phyloP scores from a whole-genome alignment of 164 flowering plant genomes.

The Aristolochia fimbriata region DNA sequence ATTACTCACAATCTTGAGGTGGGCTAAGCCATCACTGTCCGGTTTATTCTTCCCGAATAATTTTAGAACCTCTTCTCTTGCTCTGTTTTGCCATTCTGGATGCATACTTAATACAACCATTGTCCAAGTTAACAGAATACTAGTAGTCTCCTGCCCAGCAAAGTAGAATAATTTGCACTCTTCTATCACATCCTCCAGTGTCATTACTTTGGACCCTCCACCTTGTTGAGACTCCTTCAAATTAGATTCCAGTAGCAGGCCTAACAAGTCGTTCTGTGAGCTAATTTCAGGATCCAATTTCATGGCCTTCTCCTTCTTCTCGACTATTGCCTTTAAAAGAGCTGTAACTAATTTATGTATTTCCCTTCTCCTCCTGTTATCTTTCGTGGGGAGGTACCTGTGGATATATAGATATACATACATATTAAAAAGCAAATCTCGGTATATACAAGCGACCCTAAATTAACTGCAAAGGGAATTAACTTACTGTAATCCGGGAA shows the following conservation, averaged over 20 bases:
- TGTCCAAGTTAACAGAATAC: background rate
- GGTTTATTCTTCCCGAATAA: background rate
- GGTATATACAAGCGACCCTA: too few species aligned
- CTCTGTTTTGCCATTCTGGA: background rate
- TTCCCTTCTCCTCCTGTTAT: conserved; percentile 17
- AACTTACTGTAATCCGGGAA: conserved; percentile 13
- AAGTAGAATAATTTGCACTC: background rate
- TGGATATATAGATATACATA: too few species aligned
- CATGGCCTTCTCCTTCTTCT: conserved; percentile 9
- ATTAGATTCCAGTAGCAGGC: conserved; percentile 4
- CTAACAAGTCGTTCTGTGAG: conserved; percentile 1
- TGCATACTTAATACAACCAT: background rate
- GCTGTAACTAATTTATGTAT: conserved; percentile 8
- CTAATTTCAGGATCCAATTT: background rate
- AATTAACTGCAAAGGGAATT: too few species aligned
- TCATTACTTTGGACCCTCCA: conserved; percentile 15
- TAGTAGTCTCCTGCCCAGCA: background rate
- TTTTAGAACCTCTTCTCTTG: background rate
- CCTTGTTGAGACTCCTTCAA: background rate
- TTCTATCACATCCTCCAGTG: conserved; percentile 1
- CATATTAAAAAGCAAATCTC: too few species aligned
- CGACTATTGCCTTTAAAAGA: background rate
- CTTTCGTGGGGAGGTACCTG: conserved; percentile 20
- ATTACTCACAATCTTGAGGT: background rate
- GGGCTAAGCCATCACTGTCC: background rate